Evolutionary conservation across 148 eudicot genomes (phyloP), one percentile per base, ranked within the genome.

Genomic region (Chenopodium quinoa): DNA sequence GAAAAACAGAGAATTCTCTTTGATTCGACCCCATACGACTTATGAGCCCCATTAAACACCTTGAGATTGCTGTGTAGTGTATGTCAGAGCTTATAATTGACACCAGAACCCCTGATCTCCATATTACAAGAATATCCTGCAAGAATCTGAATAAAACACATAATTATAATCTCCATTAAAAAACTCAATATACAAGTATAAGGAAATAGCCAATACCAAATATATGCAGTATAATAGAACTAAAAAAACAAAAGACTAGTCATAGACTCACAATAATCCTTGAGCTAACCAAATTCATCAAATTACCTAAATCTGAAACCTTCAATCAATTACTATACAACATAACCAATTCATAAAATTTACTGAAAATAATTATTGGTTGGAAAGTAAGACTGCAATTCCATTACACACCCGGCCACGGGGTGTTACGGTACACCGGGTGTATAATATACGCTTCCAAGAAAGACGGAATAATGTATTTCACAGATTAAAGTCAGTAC

Each of bases 21-120:
- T 54, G 63, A 25, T 56, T 79, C 34, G 44, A 78, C 70, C 27
- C 79, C 85, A 83, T 79, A 12, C 52, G 52, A 60, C 68, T 60
- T 1, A 62, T 19, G 1, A 47, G 16, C 5, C 58, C 47, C 80
- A 60, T 32, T 29, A 70, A 37, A 76, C 68, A 20, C 20, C 56
- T 63, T 56, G 9, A 22, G 11, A 25, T 70, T 22, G 32, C n/a
- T 34, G 76, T 47, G 31, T 1, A 62, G 29, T 44, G 0, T 78
- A 20, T 5, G 23, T 82, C 81, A 77, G 50, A 60, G 71, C 63
- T 82, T 22, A 50, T 20, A 52, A 48, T 23, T 65, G 27, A 78
- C 23, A 29, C 66, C 46, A n/a, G 25, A 72, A 78, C 48, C 10
- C 29, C 66, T 34, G 9, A 54, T 22, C 70, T 29, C 64, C 82